A percentile compares a stretch with the other conserved stretches of the same genome.
Evolutionary conservation across 768 basidiomycete species (phyloP).

Genomic region (Stropharia rugosoannulata): DNA sequence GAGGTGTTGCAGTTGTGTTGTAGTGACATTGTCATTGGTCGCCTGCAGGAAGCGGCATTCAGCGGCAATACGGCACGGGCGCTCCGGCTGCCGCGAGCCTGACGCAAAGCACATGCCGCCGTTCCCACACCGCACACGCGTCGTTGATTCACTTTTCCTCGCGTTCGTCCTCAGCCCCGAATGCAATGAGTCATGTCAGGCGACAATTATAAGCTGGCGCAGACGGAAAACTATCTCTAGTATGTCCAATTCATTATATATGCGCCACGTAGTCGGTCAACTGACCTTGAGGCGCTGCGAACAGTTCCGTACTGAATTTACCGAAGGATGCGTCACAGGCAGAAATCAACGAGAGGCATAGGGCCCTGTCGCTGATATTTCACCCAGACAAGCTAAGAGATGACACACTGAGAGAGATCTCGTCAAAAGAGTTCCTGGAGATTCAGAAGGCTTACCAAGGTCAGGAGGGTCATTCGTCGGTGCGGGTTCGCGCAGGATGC

Average conservation of each 20-base stretch:
- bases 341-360: conserved; percentile 76
- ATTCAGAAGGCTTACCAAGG: conserved; percentile 86
- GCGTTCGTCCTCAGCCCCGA: neutral
- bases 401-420: conserved; percentile 51
- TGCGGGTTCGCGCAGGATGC: no score
- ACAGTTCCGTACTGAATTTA: conserved; percentile 70
- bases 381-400: conserved; percentile 85
- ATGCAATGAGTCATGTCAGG: conserved; percentile 1
- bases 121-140: conserved; percentile 6
- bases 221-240: conserved; percentile 9
- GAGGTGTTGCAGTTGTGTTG: no score
- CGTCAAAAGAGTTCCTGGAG: conserved; percentile 67
- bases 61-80: neutral
- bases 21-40: neutral
- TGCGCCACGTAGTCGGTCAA: neutral
- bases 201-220: neutral
- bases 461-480: conserved; percentile 22
- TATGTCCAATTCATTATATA: neutral
- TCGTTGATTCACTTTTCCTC: neutral
- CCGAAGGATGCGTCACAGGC: conserved; percentile 57
- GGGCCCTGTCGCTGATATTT: conserved; percentile 69
- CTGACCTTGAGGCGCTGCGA: neutral
- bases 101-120: neutral
- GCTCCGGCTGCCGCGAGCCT: neutral
- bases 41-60: neutral